Percentiles rank a stretch among this genome's conserved stretches.
Evolutionary conservation across 306 rosid species (phyloP).

Genomic region (Vachellia pachyceras): DNA sequence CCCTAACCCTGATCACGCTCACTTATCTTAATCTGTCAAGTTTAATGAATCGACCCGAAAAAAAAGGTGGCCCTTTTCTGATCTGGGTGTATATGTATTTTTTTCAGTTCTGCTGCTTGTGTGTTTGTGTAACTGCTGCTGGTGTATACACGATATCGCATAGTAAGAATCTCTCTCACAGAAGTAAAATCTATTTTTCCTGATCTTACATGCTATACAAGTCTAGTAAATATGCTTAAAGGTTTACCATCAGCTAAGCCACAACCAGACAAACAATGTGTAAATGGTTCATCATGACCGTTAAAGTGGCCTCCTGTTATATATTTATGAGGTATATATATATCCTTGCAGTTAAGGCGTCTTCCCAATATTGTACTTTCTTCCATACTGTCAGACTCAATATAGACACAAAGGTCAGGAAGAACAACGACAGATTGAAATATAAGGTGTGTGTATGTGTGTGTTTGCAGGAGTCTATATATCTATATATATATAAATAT

Average conservation of each 20-base stretch:
- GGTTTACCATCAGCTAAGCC: constrained; percentile 33
- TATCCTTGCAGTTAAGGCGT: constrained; percentile 35
- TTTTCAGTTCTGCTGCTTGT: background rate
- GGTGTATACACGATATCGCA: too few species aligned
- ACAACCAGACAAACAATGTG: constrained; percentile 36
- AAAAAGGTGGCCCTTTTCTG: background rate
- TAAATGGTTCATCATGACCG: constrained; percentile 41
- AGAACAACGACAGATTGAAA: background rate
- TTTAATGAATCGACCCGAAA: too few species aligned
- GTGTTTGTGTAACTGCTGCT: too few species aligned
- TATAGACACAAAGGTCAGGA: constrained; percentile 29
- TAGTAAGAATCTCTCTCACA: too few species aligned
- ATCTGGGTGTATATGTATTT: background rate
- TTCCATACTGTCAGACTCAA: constrained; percentile 38
- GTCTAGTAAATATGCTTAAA: constrained; percentile 31
- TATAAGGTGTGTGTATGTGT: too few species aligned
- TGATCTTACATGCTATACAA: background rate
- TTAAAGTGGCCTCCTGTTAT: constrained; percentile 39
- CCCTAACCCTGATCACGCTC: background rate
- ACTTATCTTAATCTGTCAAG: background rate
- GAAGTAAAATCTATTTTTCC: background rate
- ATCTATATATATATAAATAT: background rate
- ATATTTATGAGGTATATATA: background rate
- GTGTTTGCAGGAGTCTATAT: too few species aligned
- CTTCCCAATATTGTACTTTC: constrained; percentile 42